A percentile compares a stretch with the other conserved stretches of the same genome.
phyloP scores from a whole-genome alignment of 352 stramenopile genomes.

The Phytophthora nicotianae region DNA sequence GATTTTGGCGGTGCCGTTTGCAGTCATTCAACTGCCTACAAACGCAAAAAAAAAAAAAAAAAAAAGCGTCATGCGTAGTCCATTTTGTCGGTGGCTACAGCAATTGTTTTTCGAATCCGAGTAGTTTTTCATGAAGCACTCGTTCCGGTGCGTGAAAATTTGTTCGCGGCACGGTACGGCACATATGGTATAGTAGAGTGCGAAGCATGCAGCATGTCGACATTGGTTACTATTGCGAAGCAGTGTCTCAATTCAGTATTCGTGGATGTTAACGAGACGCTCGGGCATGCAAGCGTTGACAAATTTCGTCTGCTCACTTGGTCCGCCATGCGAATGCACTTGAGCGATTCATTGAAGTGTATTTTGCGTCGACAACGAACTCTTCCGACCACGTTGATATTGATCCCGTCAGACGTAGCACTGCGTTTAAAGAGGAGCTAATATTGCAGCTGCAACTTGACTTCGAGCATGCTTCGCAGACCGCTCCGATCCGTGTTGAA shows the following conservation, averaged over 20 bases:
- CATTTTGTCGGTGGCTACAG: background rate
- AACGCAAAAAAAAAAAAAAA: background rate
- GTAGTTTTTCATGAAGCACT: background rate
- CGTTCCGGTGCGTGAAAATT: background rate
- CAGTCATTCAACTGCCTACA: too few species aligned
- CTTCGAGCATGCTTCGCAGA: constrained; percentile 17
- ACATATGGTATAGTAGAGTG: background rate
- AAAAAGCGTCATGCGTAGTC: background rate
- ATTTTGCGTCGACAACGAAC: too few species aligned
- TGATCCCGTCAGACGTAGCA: background rate
- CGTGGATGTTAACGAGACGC: background rate
- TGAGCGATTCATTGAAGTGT: too few species aligned
- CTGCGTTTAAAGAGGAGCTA: background rate
- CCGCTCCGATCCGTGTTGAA: constrained; percentile 12
- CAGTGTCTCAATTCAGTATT: background rate
- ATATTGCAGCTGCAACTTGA: constrained; percentile 6
- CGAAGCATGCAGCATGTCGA: background rate
- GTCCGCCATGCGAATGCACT: background rate
- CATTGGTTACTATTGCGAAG: background rate
- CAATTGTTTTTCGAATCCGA: background rate
- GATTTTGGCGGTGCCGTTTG: background rate
- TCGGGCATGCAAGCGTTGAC: background rate
- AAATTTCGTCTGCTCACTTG: background rate
- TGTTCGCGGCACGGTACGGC: background rate
- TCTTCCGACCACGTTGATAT: background rate